Evolutionary conservation across 495 filamentous ascomycete genomes (phyloP), one percentile per base, ranked within the genome.

Genomic region (Acidomyces sp.): DNA sequence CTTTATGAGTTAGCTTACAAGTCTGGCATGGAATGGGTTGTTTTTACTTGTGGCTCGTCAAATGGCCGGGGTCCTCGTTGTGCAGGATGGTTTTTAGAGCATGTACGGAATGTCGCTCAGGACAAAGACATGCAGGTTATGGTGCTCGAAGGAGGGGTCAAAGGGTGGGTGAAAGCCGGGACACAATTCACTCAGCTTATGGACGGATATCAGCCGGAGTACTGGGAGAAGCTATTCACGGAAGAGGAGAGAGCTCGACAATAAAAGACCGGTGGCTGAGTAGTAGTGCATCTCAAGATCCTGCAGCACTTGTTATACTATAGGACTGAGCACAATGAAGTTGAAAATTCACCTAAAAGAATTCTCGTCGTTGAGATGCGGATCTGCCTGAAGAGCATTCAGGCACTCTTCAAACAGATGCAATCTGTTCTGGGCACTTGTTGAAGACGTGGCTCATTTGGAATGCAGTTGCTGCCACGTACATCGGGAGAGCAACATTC

Each of bases 141-240:
- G 39, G 63, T 63, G 4, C 55, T 71, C 29, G 56, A 55, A 12
- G 65, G 68, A n/a, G 68, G 67, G 2, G 61, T 70, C 38, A 62
- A 64, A 30, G 66, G 63, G 2, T 69, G 67, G 67, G 62, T 65
- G 0, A 63, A 63, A 51, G 60, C 51, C 24, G 69, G 67, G 34
- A 9, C 56, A 51, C 11, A 48, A 33, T 62, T 48, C 30, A 51
- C 37, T 6, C 12, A 54, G 12, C 52, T 69, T 48, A 58, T 71
- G 51, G 68, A 72, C 35, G 61, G 58, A 0, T 72, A 60, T 53
- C 63, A 67, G 35, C 55, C 62, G 34, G 50, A 61, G 40, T 62
- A 61, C 45, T 72, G 67, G 68, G 46, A 56, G 46, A 51, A 63
- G 48, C 56, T 62, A 2, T 52, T 52, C 39, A 26, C 27, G 7